Base-by-base conservation (phyloP, 2,329 filamentous ascomycete species). In the Alternaria triticimaculans region DNA sequence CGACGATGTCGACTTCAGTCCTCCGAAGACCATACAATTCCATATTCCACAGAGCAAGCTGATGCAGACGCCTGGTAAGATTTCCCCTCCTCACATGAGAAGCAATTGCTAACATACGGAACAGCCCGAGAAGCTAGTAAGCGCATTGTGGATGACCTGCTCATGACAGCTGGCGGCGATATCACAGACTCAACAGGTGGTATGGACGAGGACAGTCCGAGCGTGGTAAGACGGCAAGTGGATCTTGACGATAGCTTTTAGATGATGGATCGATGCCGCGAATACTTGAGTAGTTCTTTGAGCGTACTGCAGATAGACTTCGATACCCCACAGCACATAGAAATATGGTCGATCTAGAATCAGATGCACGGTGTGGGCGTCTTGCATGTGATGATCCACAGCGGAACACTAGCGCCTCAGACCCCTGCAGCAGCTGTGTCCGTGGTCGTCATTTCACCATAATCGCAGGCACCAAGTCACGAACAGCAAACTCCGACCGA, bases 1-100 rank as follows among this genome's bases (percentile, higher is more conserved):
- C 15, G 81, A 76, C 23, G 76, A 72, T 3, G 63, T 85, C 46
- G 85, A 85, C 23, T 90, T 94, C 80, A 97, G 93, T 74, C 96
- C 96, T 26, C 96, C 96, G 0, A 98, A 98, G 84, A 96, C 93
- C 11, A 94, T 96, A 64, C 92, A 94, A 74, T 96, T 96, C 78
- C 90, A 91, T 48, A 82, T 96, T 51, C 92, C 92, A 55, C 90
- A 91, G 57, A 92, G 89, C 44, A 90, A 92, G 75, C 82, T 96
- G 21, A 80, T 95, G 77, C 92, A 94, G 78, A 96, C 93, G 53
- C 93, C 92, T 66, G 90, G 90, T 92, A 81, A 76, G 87, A 71
- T n/a, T 3, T 12, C 11, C 0, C 14, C 6, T 10, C 21, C 12
- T 21, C 10, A 20, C 15, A 23, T 2, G 0, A 4, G 1, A 6